These are phyloP conservation scores for Boletus vermiculosoides DNA, from an alignment of 768 basidiomycete genomes.

Conservation along the genomic window DNA sequence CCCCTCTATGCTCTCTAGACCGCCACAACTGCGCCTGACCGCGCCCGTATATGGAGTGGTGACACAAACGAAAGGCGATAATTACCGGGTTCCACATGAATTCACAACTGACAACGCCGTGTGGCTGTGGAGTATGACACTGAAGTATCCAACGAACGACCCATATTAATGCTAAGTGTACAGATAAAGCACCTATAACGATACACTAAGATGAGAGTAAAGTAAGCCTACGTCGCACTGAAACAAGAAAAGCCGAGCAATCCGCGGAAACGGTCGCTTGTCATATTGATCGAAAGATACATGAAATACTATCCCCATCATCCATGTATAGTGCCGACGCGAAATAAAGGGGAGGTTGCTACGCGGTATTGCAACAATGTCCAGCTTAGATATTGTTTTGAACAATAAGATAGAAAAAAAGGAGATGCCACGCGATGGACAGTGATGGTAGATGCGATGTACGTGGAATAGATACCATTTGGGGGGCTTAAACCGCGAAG, in stretches of 20 bases:
- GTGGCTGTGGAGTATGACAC: background rate
- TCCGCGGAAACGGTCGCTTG: background rate
- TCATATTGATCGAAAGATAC: background rate
- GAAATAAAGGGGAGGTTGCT: background rate
- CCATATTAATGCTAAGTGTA: background rate
- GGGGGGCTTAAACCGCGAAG: conserved; percentile 48
- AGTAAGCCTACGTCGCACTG: background rate
- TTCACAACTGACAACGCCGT: background rate
- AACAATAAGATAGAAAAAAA: background rate
- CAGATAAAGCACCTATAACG: background rate
- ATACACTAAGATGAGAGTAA: background rate
- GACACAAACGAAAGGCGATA: background rate
- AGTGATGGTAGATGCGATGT: background rate
- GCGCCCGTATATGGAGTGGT: too few species aligned
- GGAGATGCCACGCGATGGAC: background rate
- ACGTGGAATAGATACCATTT: conserved; percentile 30
- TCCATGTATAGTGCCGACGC: background rate
- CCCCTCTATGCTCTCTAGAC: background rate
- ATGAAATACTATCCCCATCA: background rate
- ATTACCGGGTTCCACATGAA: too few species aligned
- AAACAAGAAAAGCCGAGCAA: background rate
- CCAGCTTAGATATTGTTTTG: background rate
- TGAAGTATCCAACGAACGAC: background rate
- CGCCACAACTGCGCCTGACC: background rate
- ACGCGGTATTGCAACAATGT: background rate